Evolutionary conservation across 1,139 yeast species (phyloP), one percentile per base, ranked within the genome.

Genomic region (Candida dubliniensis): DNA sequence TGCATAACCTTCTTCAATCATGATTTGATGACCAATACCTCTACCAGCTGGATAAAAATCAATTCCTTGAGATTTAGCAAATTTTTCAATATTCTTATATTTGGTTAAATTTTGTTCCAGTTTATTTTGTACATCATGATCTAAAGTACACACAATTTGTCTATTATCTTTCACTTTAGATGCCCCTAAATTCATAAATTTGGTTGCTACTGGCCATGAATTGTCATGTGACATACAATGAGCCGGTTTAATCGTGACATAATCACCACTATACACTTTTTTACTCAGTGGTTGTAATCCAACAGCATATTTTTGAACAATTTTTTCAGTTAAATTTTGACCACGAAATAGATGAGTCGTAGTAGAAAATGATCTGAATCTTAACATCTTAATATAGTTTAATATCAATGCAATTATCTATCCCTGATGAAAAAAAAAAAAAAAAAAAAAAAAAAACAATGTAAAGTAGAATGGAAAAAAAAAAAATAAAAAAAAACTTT

Each of bases 141-240:
- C 99, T 60, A 93, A 76, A 2, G 99, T 93, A 76, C 90, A 87
- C 40, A 93, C 98, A 31, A 93, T 88, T 69, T 93, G 99, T 47
- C 88, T 76, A 59, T 87, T 85, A 59, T 93, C 87, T 56, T 85
- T 81, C 49, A 93, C 87, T 49, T 80, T 74, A 18, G 81, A 80
- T 36, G 97, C 98, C 0, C 99, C 99, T 33, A 93, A 76, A 6
- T 96, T 96, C 84, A 82, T 89, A 67, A 95, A 93, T 69, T 93
- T 93, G 58, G 93, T 77, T 1, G 99, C 99, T 25, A 93, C 97
- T 0, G 99, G 99, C 99, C 99, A 93, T 41, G 97, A 85, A 67
- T 93, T 93, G 65, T 93, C 99, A 64, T 93, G 99, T 11, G 98
- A 88, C 99, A 95, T 93, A 66, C 96, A 93, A 70, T 93, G 96